Base-by-base conservation (phyloP, 352 stramenopile species). In the Sclerospora graminicola region DNA sequence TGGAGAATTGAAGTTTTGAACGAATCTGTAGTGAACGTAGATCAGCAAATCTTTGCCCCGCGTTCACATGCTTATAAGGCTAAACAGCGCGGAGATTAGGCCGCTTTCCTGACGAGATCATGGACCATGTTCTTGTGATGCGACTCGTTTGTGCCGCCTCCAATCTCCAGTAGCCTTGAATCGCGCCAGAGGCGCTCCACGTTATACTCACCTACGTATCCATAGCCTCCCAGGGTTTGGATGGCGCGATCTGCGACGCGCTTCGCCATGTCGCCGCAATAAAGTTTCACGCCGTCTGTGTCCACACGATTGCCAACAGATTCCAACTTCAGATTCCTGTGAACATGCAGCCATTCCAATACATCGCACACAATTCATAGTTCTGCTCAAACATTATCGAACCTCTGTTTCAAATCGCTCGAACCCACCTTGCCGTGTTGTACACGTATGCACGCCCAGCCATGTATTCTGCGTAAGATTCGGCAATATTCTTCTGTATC, bases 161-260 rank as follows among this genome's bases (percentile, higher is more conserved):
- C 96, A 61, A 99, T 99, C 74, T 99, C 97, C n/a, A 99, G 67
- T 40, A 99, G 63, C 68, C 99, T 99, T 9, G 95, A 89, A 84
- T 99, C 96, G 45, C 95, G 81, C 95, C 95, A 99, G 2, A 99
- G 72, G 37, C 95, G 74, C 75, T 99, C 96, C 8, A 99, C 95
- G 47, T 89, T 91, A 66, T 99, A 99, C 63, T 99, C 96, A 40
- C 95, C 96, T n/a, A 98, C 86, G 72, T 99, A 99, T 16, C 97
- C 97, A 62, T 98, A 97, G 41, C 96, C 97, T 41, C 97, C 97
- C 30, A 99, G 81, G 11, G 96, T 95, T 51, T 97, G 88, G 54
- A 99, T 99, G 28, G 96, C 95, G 42, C 94, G 86, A 68, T 99
- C 95, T 2, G 95, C 95, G 8, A 99, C 74, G 35, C 88, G 77